Evolutionary conservation across 2,329 filamentous ascomycete species (phyloP).

Genomic region (Chrysoporthe puriensis): DNA sequence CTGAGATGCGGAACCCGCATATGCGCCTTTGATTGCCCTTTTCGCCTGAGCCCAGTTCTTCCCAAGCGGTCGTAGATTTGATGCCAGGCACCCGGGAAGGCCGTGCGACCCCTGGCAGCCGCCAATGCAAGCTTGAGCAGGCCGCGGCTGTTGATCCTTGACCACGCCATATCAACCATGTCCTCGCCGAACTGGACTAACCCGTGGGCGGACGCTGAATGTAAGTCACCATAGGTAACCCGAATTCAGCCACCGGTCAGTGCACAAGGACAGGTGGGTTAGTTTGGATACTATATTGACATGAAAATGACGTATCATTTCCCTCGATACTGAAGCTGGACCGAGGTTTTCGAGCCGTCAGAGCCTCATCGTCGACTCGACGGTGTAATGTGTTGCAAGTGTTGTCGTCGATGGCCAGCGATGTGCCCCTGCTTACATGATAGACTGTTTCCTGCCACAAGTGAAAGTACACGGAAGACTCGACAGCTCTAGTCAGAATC

Average conservation of each 20-base stretch:
- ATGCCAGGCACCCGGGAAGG: conserved; percentile 2
- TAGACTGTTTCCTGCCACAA: not conserved
- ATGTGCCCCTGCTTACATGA: too few relatives aligned
- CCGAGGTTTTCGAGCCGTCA: too few relatives aligned
- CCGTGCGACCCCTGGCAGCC: conserved; percentile 1
- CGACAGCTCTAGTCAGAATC: not conserved
- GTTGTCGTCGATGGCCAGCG: too few relatives aligned
- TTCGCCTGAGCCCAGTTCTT: not conserved
- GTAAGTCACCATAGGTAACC: conserved; percentile 5
- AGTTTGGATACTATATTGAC: not conserved
- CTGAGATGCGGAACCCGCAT: conserved; percentile 15
- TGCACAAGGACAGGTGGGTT: conserved; percentile 1
- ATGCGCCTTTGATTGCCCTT: conserved; percentile 8
- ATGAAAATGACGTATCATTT: not conserved
- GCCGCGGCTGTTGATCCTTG: not conserved
- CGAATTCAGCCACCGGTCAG: conserved; percentile 2
- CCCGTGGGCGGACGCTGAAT: not conserved
- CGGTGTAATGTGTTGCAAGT: too few relatives aligned
- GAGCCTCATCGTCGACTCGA: not conserved
- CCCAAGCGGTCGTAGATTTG: not conserved
- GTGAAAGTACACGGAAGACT: not conserved
- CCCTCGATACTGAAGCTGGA: too few relatives aligned
- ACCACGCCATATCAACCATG: not conserved
- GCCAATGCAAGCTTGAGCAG: conserved; percentile 3
- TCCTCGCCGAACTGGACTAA: not conserved